Evolutionary conservation across 2,329 filamentous ascomycete species (phyloP).

Genomic region (Beauveria rudraprayagi): DNA sequence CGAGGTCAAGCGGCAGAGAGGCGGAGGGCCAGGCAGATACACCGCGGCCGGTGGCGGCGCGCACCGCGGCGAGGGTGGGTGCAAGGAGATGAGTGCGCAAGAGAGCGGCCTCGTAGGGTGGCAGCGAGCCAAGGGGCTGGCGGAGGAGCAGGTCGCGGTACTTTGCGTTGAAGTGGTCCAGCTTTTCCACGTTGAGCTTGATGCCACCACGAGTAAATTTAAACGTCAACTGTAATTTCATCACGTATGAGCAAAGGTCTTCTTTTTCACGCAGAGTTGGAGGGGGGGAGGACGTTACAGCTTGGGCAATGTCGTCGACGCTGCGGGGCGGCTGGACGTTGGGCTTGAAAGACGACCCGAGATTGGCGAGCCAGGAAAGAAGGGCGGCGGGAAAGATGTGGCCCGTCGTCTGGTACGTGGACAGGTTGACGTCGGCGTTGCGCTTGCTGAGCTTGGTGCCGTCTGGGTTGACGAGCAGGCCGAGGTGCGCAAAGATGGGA

Average conservation of each 20-base stretch:
- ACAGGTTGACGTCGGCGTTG: slow-evolving; percentile 44
- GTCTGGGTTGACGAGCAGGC: slow-evolving; percentile 60
- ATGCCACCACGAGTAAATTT: slow-evolving; percentile 91
- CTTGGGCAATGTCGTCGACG: slow-evolving; percentile 60
- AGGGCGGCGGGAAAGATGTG: slow-evolving; percentile 42
- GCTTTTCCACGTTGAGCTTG: slow-evolving; percentile 70
- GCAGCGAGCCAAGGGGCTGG: slow-evolving; percentile 17
- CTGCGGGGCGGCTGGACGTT: slow-evolving; percentile 29
- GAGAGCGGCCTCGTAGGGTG: slow-evolving; percentile 17
- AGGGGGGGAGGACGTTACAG: slow-evolving; percentile 34
- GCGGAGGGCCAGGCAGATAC: neutral
- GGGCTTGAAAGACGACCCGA: slow-evolving; percentile 35
- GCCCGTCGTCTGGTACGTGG: slow-evolving; percentile 39
- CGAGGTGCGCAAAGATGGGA: slow-evolving; percentile 73
- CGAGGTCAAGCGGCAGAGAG: slow-evolving; percentile 16
- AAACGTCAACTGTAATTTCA: slow-evolving; percentile 56
- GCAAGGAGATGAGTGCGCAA: slow-evolving; percentile 17
- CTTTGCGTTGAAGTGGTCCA: slow-evolving; percentile 68
- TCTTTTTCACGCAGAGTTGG: neutral
- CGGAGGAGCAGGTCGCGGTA: slow-evolving; percentile 39
- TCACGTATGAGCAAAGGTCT: neutral
- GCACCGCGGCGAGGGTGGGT: slow-evolving; percentile 18
- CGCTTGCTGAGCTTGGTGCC: slow-evolving; percentile 82
- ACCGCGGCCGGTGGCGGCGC: slow-evolving; percentile 15
- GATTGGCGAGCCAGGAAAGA: slow-evolving; percentile 75